Conservation (phyloP, 208 protist genomes). For the Acanthamoeba castellanii region DNA sequence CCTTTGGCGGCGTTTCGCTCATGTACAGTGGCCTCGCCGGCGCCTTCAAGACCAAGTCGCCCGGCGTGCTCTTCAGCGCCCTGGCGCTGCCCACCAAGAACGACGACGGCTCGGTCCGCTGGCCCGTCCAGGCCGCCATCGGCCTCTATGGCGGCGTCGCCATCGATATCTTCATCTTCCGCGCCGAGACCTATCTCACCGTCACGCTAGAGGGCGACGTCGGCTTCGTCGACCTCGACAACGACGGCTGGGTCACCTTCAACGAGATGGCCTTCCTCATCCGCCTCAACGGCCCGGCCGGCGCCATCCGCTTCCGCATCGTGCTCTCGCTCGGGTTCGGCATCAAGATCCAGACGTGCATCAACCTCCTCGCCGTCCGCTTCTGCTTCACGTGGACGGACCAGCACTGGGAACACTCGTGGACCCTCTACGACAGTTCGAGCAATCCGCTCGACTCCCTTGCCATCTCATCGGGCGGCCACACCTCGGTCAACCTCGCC, state of each 20-base stretch:
- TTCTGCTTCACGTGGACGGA: neutral
- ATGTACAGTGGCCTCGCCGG: constrained; percentile 57
- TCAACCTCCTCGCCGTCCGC: neutral
- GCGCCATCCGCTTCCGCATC: neutral
- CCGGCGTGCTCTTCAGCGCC: constrained; percentile 34
- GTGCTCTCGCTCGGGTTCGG: neutral
- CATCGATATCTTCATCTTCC: constrained; percentile 73
- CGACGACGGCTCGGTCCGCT: constrained; percentile 64
- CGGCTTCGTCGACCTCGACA: constrained; percentile 32
- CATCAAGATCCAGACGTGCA: constrained; percentile 53
- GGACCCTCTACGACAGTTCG: neutral
- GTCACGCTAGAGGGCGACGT: constrained; percentile 14
- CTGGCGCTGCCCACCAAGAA: constrained; percentile 50
- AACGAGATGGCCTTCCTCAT: constrained; percentile 70
- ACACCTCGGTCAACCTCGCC: constrained; percentile 19
- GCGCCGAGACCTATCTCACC: constrained; percentile 12
- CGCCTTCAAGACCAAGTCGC: constrained; percentile 19
- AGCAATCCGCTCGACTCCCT: neutral
- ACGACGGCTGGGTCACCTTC: constrained; percentile 63
- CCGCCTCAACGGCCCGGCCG: neutral
- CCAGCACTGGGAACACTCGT: constrained; percentile 1
- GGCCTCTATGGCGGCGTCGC: constrained; percentile 38
- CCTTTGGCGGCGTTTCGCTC: constrained; percentile 55
- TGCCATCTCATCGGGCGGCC: neutral
- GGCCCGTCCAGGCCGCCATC: constrained; percentile 24